Evolutionary conservation across 352 stramenopile species (phyloP).

Genomic region (Lagenidium sp.): DNA sequence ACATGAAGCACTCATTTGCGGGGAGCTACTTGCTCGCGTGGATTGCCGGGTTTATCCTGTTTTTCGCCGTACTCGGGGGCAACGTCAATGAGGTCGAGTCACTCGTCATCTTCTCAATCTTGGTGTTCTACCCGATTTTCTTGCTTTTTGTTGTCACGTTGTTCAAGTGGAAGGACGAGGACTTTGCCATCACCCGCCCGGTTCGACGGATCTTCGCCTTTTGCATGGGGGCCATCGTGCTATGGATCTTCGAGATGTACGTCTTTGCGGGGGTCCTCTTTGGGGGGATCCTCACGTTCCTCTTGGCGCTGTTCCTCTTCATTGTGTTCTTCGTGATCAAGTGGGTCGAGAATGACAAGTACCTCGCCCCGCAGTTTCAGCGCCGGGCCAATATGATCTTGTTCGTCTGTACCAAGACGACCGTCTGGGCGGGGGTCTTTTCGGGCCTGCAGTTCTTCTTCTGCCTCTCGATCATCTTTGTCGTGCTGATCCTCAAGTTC

Average conservation of each 20-base stretch:
- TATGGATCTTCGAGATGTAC: constrained; percentile 80
- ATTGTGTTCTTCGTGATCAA: constrained; percentile 71
- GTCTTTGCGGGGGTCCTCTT: constrained; percentile 46
- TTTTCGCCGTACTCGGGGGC: constrained; percentile 42
- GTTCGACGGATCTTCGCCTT: constrained; percentile 28
- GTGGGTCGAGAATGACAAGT: constrained; percentile 81
- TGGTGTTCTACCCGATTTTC: constrained; percentile 79
- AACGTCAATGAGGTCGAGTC: constrained; percentile 68
- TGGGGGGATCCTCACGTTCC: constrained; percentile 46
- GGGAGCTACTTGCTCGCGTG: constrained; percentile 55
- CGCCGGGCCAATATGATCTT: constrained; percentile 34
- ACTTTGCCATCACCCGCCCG: constrained; percentile 45
- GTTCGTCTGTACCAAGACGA: constrained; percentile 17
- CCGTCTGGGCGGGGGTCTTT: constrained; percentile 32
- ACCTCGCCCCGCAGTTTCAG: constrained; percentile 59
- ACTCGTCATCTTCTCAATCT: constrained; percentile 57
- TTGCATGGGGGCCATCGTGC: constrained; percentile 20
- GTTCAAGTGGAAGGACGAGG: constrained; percentile 68
- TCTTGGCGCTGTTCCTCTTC: constrained; percentile 57
- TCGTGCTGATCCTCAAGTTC: constrained; percentile 76
- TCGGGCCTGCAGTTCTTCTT: constrained; percentile 71
- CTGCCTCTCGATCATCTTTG: constrained; percentile 77
- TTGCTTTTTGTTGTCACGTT: constrained; percentile 63
- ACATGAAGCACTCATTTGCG: constrained; percentile 44
- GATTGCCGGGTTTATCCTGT: constrained; percentile 63